Evolutionary conservation across 139 green algal genomes (phyloP).

Genomic region (Ulvella scutata): DNA sequence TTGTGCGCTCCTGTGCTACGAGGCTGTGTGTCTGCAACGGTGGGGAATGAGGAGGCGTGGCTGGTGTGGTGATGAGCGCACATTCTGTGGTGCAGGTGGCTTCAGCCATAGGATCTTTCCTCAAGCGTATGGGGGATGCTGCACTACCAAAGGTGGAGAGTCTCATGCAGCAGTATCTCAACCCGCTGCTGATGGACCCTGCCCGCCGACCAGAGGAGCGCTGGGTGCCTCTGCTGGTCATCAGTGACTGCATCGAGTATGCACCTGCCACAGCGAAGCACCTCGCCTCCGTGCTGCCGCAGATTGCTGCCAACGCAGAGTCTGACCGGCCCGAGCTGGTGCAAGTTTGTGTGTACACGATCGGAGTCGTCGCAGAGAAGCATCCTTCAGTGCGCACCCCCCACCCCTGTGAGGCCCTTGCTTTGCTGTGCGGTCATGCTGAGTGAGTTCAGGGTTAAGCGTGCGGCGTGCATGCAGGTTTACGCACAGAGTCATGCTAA

Average conservation of each 20-base stretch:
- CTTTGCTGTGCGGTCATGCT: background rate
- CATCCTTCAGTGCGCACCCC: background rate
- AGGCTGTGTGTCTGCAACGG: too few relatives aligned
- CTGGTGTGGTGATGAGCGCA: too few relatives aligned
- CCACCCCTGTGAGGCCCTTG: background rate
- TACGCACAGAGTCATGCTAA: background rate
- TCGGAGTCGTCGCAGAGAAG: background rate
- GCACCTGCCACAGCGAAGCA: background rate
- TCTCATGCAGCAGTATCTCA: background rate
- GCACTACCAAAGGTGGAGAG: background rate
- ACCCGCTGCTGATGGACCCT: background rate
- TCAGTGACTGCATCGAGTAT: background rate
- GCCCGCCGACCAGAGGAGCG: background rate
- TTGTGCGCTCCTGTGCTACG: too few relatives aligned
- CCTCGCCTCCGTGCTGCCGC: background rate
- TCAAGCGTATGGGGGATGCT: background rate
- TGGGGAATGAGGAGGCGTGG: too few relatives aligned
- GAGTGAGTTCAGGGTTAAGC: background rate
- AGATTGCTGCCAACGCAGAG: background rate
- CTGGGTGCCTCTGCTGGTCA: background rate
- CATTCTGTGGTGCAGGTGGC: too few relatives aligned
- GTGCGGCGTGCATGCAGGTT: background rate
- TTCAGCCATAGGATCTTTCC: background rate
- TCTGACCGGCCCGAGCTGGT: background rate
- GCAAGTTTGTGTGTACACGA: background rate